Evolutionary conservation across 345 rosid species (phyloP).

Genomic region (Reutealis trisperma): DNA sequence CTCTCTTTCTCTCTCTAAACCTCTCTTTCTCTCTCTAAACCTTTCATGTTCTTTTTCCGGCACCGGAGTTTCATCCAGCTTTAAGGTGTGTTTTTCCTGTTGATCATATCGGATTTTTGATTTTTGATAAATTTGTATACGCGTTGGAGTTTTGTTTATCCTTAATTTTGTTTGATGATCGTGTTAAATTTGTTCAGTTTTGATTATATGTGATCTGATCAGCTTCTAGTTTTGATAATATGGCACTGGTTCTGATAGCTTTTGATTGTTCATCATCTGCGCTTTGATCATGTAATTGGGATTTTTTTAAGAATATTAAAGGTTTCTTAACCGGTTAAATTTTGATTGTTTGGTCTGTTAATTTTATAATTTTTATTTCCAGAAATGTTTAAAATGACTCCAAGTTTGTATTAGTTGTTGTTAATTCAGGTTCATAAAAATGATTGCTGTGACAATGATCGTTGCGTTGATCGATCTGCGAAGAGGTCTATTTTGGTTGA

Average conservation of each 20-base stretch:
- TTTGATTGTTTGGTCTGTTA: not conserved
- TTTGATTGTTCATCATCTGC: conserved; percentile 9
- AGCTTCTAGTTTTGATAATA: conserved; percentile 18
- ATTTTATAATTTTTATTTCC: not conserved
- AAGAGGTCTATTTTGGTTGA: too few species aligned
- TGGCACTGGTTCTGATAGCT: not conserved
- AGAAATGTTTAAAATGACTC: not conserved
- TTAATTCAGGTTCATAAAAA: not conserved
- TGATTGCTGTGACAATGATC: not conserved
- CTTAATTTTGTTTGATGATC: conserved; percentile 7
- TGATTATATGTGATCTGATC: conserved; percentile 23
- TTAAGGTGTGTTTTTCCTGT: conserved; percentile 21
- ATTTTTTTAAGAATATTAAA: too few species aligned
- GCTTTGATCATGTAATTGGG: too few species aligned
- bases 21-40: not conserved
- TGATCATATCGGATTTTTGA: not conserved
- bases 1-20: not conserved
- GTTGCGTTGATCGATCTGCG: not conserved
- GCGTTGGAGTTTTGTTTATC: not conserved
- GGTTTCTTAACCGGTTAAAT: too few species aligned
- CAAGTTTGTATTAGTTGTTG: not conserved
- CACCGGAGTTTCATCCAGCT: not conserved
- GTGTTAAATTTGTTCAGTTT: not conserved
- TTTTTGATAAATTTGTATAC: not conserved
- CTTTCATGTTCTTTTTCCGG: not conserved